Percentiles rank a stretch among this genome's conserved stretches.
Conservation (phyloP, 2,329 filamentous ascomycete genomes). For the Sporothrix schenckii region DNA sequence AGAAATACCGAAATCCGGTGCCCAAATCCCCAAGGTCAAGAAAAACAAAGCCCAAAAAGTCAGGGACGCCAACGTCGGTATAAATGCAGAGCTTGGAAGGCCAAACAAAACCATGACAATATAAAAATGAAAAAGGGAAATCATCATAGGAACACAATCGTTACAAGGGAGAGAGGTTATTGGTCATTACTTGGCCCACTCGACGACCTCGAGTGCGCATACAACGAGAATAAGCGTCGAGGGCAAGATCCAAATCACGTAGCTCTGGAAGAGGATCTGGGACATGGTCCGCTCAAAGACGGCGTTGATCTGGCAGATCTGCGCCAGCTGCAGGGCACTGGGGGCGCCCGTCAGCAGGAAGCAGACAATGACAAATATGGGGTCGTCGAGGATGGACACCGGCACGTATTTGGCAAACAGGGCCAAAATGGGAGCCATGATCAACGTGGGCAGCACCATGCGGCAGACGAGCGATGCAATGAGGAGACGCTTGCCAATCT, state of each 20-base stretch:
- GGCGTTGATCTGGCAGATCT: slow-evolving; percentile 97
- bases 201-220: slow-evolving; percentile 86
- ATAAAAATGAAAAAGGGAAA: not conserved
- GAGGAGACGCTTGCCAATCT: slow-evolving; percentile 73
- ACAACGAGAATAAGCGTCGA: slow-evolving; percentile 90
- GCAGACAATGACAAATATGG: slow-evolving; percentile 97
- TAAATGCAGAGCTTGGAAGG: not conserved
- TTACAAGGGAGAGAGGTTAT: not conserved
- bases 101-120: not conserved
- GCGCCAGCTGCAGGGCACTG: slow-evolving; percentile 88
- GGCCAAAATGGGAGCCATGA: slow-evolving; percentile 91
- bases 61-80: slow-evolving; percentile 30
- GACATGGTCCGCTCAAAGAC: slow-evolving; percentile 97
- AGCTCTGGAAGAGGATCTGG: slow-evolving; percentile 90
- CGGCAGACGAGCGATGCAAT: slow-evolving; percentile 83
- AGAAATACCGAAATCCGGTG: not conserved
- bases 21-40: not conserved
- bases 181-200: slow-evolving; percentile 66
- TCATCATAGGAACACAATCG: not conserved
- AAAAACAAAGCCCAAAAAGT: slow-evolving; percentile 8
- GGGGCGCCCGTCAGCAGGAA: slow-evolving; percentile 95
- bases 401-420: slow-evolving; percentile 86
- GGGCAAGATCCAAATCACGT: slow-evolving; percentile 94
- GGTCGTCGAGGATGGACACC: slow-evolving; percentile 92
- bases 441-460: slow-evolving; percentile 86